phyloP scores from a whole-genome alignment of 768 basidiomycete species.

The Agrocybe chaxingu region DNA sequence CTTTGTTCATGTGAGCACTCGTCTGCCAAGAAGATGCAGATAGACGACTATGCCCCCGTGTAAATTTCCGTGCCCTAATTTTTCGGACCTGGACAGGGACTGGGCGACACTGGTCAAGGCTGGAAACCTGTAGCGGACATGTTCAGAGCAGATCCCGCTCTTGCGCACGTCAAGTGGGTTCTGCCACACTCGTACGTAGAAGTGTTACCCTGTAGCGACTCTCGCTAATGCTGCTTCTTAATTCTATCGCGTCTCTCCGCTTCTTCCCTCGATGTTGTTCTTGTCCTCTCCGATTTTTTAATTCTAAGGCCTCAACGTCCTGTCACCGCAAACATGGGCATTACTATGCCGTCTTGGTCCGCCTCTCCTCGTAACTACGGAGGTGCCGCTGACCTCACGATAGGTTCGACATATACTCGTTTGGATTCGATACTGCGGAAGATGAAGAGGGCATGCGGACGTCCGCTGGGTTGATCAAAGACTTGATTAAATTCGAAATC shows the following conservation, averaged over 20 bases:
- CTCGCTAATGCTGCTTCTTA: neutral
- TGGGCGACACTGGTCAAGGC: conserved; percentile 73
- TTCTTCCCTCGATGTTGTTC: conserved; percentile 2
- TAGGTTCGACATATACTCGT: conserved; percentile 78
- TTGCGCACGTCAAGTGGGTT: conserved; percentile 86
- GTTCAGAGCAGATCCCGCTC: conserved; percentile 48
- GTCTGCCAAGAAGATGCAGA: neutral
- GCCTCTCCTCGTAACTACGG: conserved; percentile 7
- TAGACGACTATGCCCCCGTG: neutral
- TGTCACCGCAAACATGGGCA: conserved; percentile 74
- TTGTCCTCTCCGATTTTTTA: conserved; percentile 4
- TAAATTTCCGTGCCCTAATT: conserved; percentile 4
- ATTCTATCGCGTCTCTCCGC: conserved; percentile 2
- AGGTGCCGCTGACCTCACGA: conserved; percentile 2
- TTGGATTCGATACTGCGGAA: conserved; percentile 59
- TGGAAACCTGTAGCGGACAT: conserved; percentile 76
- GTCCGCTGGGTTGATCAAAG: conserved; percentile 57
- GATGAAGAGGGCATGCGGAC: conserved; percentile 77
- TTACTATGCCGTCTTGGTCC: conserved; percentile 76
- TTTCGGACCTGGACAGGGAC: conserved; percentile 44
- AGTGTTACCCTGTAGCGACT: conserved; percentile 1
- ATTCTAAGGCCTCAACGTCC: conserved; percentile 45
- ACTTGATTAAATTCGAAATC: conserved; percentile 73
- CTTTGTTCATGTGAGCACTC: conserved; percentile 74
- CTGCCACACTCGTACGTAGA: conserved; percentile 74